Base-by-base conservation (phyloP, 495 filamentous ascomycete species). In the Podospora australis region DNA sequence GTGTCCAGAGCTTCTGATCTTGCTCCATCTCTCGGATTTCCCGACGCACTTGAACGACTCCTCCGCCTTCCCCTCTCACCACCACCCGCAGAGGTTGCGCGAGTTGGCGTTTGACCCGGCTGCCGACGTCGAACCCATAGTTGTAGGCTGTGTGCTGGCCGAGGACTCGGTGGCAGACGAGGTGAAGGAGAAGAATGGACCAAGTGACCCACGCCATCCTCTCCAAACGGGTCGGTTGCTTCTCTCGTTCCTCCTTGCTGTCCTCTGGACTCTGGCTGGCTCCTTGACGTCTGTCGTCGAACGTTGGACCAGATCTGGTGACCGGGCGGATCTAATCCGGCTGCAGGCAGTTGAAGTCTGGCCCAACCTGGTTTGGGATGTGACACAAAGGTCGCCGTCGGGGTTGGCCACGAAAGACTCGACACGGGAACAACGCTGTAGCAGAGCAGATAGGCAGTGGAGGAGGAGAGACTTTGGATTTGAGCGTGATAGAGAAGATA, bases 21-120 rank as follows among this genome's bases (percentile, higher is more conserved):
- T 77, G 63, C 58, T 83, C 66, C 17, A 84, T 54, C 32, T 82
- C 60, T 25, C 78, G 65, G 43, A 84, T 77, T 57, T 84, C 81
- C 41, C 51, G 59, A 19, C 64, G 55, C 42, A 61, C 26, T 2
- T 44, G 49, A 1, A 65, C 28, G n/a, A 39, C 48, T n/a, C 45
- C 49, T 14, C 39, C 45, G 32, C 14, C 40, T 7, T 44, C 56
- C 6, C 53, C 50, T 19, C 24, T 57, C 25, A 61, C 54, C 22
- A 65, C 50, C 19, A 55, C 19, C 14, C 28, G 23, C 2, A 34
- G 34, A 3, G 55, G 44, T 36, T 46, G 47, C 7, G 16, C 42
- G 2, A 56, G 16, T 36, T 63, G 53, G 16, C 62, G 62, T 30
- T 57, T 61, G 26, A 64, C 36, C 20, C 50, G 44, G 14, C 14